Evolutionary conservation across 495 filamentous ascomycete species (phyloP).

Genomic region (Podospora tetraspora): DNA sequence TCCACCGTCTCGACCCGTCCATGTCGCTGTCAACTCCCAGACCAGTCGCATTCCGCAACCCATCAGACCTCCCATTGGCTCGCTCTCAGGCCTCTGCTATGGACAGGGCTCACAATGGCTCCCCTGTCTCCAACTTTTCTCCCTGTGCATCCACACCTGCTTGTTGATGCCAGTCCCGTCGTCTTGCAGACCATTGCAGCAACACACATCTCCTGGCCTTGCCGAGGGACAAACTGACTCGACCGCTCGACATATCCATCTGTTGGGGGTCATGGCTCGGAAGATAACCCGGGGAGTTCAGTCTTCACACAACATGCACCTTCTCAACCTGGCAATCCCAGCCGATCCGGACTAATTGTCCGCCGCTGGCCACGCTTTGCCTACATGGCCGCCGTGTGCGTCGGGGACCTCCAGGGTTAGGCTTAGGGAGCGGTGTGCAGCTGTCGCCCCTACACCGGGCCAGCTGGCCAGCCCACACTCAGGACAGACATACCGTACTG

Average conservation of each 20-base stretch:
- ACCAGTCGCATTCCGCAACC: conserved; percentile 2
- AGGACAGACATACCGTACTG: no score
- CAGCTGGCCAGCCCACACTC: background rate
- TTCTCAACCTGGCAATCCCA: background rate
- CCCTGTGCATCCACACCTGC: background rate
- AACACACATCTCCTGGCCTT: background rate
- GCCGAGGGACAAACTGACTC: background rate
- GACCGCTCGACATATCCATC: background rate
- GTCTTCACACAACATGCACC: background rate
- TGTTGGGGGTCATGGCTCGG: background rate
- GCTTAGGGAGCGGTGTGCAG: background rate
- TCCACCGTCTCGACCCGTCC: background rate
- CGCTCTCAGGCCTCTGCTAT: conserved; percentile 7
- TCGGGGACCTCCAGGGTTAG: background rate
- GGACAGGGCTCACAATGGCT: background rate
- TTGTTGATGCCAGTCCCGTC: background rate
- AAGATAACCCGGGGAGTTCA: background rate
- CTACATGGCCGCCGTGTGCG: background rate
- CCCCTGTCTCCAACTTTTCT: background rate
- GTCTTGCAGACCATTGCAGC: background rate
- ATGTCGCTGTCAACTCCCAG: background rate
- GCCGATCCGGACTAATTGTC: background rate
- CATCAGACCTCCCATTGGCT: background rate
- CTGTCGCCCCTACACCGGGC: background rate
- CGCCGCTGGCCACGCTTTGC: background rate